Percentiles rank a stretch among this genome's conserved stretches.
Evolutionary conservation across 2,329 filamentous ascomycete species (phyloP).

Genomic region (Metarhizium guizhouense): DNA sequence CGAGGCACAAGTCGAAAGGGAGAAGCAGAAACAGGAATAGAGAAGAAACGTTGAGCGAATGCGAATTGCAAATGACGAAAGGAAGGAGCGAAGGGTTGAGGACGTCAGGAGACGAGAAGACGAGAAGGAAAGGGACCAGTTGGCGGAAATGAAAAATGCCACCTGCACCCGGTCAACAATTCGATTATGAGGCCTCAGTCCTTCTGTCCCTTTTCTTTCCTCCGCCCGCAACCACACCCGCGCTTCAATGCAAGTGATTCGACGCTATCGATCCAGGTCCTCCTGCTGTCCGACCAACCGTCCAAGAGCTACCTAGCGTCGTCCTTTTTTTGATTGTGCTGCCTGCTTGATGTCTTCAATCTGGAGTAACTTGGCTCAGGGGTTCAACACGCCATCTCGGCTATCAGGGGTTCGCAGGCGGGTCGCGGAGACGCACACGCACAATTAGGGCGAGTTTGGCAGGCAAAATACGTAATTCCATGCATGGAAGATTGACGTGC

Average conservation of each 20-base stretch:
- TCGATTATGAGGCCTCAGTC: not conserved
- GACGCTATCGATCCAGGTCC: not conserved
- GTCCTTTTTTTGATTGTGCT: not conserved
- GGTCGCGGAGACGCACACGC: not conserved
- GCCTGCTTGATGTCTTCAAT: not conserved
- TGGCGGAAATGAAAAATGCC: too few species aligned
- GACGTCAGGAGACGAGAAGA: not conserved
- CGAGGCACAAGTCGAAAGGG: not conserved
- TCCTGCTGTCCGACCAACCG: constrained; percentile 2
- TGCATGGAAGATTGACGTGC: too few species aligned
- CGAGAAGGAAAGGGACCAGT: not conserved
- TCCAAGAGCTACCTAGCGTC: not conserved
- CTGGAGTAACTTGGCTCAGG: not conserved
- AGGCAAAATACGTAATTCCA: not conserved
- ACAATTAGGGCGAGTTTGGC: not conserved
- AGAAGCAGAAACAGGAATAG: not conserved
- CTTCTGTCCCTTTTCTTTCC: not conserved
- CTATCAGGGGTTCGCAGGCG: not conserved
- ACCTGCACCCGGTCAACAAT: too few species aligned
- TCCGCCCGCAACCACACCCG: not conserved
- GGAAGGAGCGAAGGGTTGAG: not conserved
- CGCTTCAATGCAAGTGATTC: not conserved
- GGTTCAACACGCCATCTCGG: not conserved
- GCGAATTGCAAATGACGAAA: not conserved
- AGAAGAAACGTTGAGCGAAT: not conserved